phyloP scores from a whole-genome alignment of 352 stramenopile genomes.

The Phytophthora crassamura region DNA sequence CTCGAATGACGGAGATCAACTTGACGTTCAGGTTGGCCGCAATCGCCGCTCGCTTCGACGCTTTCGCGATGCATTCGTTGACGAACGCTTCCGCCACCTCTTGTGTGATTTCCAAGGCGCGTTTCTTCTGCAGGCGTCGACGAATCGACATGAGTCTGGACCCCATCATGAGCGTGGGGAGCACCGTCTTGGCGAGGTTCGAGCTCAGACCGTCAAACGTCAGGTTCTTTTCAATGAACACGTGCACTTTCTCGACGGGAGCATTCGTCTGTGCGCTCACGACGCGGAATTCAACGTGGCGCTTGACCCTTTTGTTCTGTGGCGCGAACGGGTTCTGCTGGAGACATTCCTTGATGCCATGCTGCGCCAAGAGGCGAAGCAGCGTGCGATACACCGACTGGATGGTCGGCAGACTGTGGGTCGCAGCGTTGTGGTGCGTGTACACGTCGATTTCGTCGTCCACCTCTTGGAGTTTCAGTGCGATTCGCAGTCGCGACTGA shows the following conservation, averaged over 20 bases:
- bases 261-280: conserved; percentile 60
- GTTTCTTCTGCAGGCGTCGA: conserved; percentile 60
- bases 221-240: conserved; percentile 69
- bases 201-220: conserved; percentile 45
- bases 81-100: conserved; percentile 39
- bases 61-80: conserved; percentile 39
- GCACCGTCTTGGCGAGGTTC: conserved; percentile 65
- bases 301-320: conserved; percentile 53
- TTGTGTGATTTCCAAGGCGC: conserved; percentile 42
- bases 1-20: conserved; percentile 51
- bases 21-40: conserved; percentile 49
- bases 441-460: conserved; percentile 54
- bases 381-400: conserved; percentile 61
- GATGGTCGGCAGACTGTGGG: conserved; percentile 47
- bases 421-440: conserved; percentile 35
- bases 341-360: conserved; percentile 73
- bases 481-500: conserved; percentile 37
- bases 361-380: conserved; percentile 48
- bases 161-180: conserved; percentile 70
- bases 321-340: conserved; percentile 68
- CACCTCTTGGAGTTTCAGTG: conserved; percentile 51
- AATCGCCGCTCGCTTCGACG: conserved; percentile 40
- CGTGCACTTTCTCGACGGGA: conserved; percentile 51
- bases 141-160: conserved; percentile 69
- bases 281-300: conserved; percentile 56